phyloP scores from a whole-genome alignment of 352 stramenopile species.

The Blastocystis hominis region DNA sequence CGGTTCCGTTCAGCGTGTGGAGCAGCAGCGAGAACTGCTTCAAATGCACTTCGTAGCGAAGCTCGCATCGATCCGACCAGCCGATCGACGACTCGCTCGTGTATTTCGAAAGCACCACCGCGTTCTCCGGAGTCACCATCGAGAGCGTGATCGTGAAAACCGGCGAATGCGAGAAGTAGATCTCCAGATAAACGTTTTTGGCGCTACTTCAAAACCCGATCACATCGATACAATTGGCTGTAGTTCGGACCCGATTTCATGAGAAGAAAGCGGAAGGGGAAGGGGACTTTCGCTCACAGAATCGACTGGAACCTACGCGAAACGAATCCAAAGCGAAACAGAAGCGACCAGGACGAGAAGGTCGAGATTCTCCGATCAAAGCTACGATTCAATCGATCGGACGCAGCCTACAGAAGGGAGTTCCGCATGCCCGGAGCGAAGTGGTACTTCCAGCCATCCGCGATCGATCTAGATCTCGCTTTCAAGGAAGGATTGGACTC shows the following conservation, averaged over 20 bases:
- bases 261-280: not conserved
- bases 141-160: not conserved
- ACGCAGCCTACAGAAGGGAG: not conserved
- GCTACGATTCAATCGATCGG: not conserved
- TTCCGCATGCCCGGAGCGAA: not conserved
- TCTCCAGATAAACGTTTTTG: not conserved
- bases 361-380: not conserved
- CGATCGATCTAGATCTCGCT: not conserved
- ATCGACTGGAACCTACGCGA: not conserved
- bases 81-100: not conserved
- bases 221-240: not conserved
- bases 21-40: not conserved
- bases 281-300: not conserved
- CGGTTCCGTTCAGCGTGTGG: not conserved
- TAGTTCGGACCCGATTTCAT: slow-evolving; percentile 7
- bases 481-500: not conserved
- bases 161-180: not conserved
- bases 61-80: not conserved
- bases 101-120: not conserved
- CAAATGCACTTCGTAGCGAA: not conserved
- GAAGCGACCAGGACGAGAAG: not conserved
- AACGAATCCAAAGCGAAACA: not conserved
- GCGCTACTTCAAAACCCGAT: not conserved
- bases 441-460: not conserved
- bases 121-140: not conserved